Evolutionary conservation across 2,329 filamentous ascomycete genomes (phyloP).

Genomic region (Aspergillus arachidicola): DNA sequence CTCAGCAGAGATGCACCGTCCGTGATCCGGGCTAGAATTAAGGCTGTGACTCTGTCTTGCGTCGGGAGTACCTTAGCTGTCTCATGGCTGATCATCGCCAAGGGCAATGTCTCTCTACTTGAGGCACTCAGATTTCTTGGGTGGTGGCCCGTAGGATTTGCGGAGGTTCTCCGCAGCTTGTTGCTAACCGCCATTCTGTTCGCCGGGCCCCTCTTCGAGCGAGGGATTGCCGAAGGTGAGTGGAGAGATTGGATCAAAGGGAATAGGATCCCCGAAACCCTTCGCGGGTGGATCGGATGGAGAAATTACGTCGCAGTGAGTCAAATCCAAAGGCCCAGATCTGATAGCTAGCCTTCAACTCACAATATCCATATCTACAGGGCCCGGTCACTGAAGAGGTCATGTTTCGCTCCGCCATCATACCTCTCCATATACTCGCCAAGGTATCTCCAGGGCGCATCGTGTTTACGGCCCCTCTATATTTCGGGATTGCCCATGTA

Average conservation of each 20-base stretch:
- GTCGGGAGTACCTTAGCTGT: slow-evolving; percentile 68
- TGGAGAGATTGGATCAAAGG: slow-evolving; percentile 68
- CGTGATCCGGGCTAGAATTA: slow-evolving; percentile 83
- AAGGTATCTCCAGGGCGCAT: slow-evolving; percentile 59
- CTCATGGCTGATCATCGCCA: slow-evolving; percentile 63
- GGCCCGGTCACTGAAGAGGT: slow-evolving; percentile 91
- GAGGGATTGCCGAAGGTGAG: slow-evolving; percentile 69
- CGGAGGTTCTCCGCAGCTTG: slow-evolving; percentile 66
- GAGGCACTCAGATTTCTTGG: slow-evolving; percentile 72
- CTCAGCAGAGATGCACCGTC: slow-evolving; percentile 85
- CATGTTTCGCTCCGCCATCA: slow-evolving; percentile 84
- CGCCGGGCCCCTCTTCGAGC: slow-evolving; percentile 79
- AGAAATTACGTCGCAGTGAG: slow-evolving; percentile 83
- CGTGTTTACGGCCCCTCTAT: slow-evolving; percentile 79
- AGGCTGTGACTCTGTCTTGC: slow-evolving; percentile 77
- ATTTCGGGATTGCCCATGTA: slow-evolving; percentile 90
- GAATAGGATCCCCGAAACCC: slow-evolving; percentile 59
- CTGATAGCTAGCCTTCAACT: slow-evolving; percentile 16
- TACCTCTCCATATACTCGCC: slow-evolving; percentile 79
- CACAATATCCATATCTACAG: slow-evolving; percentile 42
- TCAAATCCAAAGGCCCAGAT: slow-evolving; percentile 22
- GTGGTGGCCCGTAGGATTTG: slow-evolving; percentile 72
- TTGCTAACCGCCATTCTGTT: slow-evolving; percentile 78
- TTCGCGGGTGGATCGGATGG: slow-evolving; percentile 78
- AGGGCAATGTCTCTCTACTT: slow-evolving; percentile 53